A percentile compares a stretch with the other conserved stretches of the same genome.
Evolutionary conservation across 805 yeast genomes (phyloP).

Genomic region (Metschnikowia gelsemii): DNA sequence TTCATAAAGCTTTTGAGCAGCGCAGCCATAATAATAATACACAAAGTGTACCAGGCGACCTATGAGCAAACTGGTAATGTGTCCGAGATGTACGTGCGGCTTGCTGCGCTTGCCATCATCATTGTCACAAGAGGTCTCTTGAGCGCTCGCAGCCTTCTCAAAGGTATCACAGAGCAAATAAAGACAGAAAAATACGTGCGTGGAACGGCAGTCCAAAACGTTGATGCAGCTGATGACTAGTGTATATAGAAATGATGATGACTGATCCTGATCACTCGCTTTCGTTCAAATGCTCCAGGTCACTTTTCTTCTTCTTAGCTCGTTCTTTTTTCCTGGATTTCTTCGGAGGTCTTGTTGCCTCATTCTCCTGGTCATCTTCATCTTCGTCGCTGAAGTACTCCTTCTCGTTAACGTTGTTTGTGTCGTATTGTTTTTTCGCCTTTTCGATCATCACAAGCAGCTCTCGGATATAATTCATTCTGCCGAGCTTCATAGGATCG

Average conservation of each 20-base stretch:
- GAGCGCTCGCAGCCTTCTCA: constrained; percentile 7
- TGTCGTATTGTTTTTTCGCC: constrained; percentile 43
- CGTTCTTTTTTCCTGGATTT: constrained; percentile 14
- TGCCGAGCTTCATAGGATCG: constrained; percentile 43
- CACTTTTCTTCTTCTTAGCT: constrained; percentile 11
- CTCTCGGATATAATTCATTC: constrained; percentile 41
- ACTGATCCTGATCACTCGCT: constrained; percentile 12
- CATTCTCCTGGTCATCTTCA: constrained; percentile 21
- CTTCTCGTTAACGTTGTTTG: constrained; percentile 24
- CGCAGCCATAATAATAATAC: constrained; percentile 4
- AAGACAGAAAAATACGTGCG: constrained; percentile 56
- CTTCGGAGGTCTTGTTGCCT: constrained; percentile 14
- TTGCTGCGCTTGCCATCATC: constrained; percentile 3
- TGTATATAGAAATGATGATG: too few relatives aligned
- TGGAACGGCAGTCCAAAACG: constrained; percentile 54
- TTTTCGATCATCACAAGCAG: constrained; percentile 37
- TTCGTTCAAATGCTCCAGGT: constrained; percentile 17
- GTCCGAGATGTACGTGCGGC: neutral
- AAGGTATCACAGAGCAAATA: constrained; percentile 43
- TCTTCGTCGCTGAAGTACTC: constrained; percentile 19
- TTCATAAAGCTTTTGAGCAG: neutral
- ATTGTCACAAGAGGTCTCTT: constrained; percentile 1
- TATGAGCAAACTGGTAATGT: neutral
- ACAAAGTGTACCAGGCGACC: neutral
- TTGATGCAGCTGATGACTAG: constrained; percentile 18